Conservation (phyloP, 129 eudicot genomes). For the Flaveria ramosissima region DNA sequence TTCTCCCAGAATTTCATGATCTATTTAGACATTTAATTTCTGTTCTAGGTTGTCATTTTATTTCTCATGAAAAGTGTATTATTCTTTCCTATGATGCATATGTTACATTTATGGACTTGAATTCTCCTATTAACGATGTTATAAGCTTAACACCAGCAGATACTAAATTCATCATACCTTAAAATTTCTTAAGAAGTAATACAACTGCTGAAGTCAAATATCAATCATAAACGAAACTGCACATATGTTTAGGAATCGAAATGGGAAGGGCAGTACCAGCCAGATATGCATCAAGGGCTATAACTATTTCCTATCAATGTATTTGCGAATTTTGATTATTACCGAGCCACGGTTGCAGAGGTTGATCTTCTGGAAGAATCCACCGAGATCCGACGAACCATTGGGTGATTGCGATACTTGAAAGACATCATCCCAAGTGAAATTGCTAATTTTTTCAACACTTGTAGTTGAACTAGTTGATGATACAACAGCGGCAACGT, state of each 20-base stretch:
- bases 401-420: conserved; percentile 26
- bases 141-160: background rate
- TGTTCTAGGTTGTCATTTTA: background rate
- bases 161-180: background rate
- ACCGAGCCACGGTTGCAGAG: conserved; percentile 70
- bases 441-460: conserved; percentile 24
- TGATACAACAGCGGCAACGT: conserved; percentile 20
- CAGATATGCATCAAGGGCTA: background rate
- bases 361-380: conserved; percentile 54
- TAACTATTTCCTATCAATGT: no score
- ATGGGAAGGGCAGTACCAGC: background rate
- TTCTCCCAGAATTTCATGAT: background rate
- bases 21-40: background rate
- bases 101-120: background rate
- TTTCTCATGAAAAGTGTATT: background rate
- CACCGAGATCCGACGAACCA: conserved; percentile 44
- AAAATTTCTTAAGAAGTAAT: background rate
- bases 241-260: no score
- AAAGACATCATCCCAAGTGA: conserved; percentile 77
- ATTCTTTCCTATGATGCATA: background rate
- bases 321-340: background rate
- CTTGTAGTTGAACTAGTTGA: conserved; percentile 1
- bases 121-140: background rate
- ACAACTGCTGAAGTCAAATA: background rate
- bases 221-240: background rate